Base-by-base conservation (phyloP, 495 filamentous ascomycete species). In the Penicillium subrubescens region DNA sequence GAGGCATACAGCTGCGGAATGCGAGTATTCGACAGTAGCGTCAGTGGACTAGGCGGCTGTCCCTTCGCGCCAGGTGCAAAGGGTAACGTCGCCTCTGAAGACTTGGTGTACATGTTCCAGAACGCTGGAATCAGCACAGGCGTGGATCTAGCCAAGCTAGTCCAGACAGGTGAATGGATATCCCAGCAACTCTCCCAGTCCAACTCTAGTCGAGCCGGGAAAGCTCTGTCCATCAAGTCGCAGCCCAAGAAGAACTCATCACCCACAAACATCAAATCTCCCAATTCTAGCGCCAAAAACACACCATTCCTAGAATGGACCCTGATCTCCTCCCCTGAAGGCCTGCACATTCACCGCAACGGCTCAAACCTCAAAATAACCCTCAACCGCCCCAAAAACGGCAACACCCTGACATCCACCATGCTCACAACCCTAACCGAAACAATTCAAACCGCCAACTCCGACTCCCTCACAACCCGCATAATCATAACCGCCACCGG, bases 1-100 rank as follows among this genome's bases (percentile, higher is more conserved):
- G 76, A 77, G 61, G 74, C 76, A 8, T 83, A 81, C 57, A 60
- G 59, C 0, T 71, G 74, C 52, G 81, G 80, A 5, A 61, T 83
- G 2, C 68, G 73, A 6, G 75, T 77, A 0, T 83, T 83, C 46
- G 81, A 83, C 58, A 77, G 76, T 31, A 81, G 78, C 46, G 71
- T 81, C 21, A 73, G 71, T 0, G 80, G 81, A 3, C 75, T 83
- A 0, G 81, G 81, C 3, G 81, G 81, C 0, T 83, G 81, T 60
- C 81, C 81, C 0, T 82, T 77, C 67, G 80, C 80, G 5, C 77
- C 77, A 10, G 81, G 81, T 8, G 81, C 81, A 17, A 79, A 76
- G 31, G 81, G 81, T 1, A 83, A 82, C 61, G 75, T 81, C 4
- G 73, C 79, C 2, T 76, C 76, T 0, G 80, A 81, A 53, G 79